phyloP scores from a whole-genome alignment of 768 basidiomycete species.

The Rhodosporidiobolus sp. region DNA sequence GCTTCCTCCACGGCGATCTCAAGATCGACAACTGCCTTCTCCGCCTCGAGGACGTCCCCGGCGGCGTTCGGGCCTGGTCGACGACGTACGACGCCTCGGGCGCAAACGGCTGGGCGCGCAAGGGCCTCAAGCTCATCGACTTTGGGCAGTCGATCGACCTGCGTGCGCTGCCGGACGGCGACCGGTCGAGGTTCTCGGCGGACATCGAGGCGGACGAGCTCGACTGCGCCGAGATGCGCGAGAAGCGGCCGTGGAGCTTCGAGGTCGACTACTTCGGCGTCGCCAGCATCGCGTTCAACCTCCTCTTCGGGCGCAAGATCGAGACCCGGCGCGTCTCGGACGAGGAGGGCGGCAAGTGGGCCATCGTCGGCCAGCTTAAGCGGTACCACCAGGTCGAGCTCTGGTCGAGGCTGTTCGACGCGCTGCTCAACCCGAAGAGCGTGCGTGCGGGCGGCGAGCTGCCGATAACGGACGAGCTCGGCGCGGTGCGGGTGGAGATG shows the following conservation, averaged over 20 bases:
- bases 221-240: slow-evolving; percentile 87
- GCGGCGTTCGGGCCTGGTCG: slow-evolving; percentile 64
- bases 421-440: slow-evolving; percentile 75
- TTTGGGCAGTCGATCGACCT: slow-evolving; percentile 95
- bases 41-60: slow-evolving; percentile 77
- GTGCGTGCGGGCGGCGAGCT: slow-evolving; percentile 60
- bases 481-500: slow-evolving; percentile 68
- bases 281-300: slow-evolving; percentile 86
- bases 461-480: slow-evolving; percentile 71
- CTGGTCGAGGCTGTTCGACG: slow-evolving; percentile 78
- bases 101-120: slow-evolving; percentile 75
- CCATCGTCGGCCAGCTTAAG: slow-evolving; percentile 45
- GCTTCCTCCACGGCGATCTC: slow-evolving; percentile 95
- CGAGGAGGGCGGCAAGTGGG: slow-evolving; percentile 33
- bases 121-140: slow-evolving; percentile 91
- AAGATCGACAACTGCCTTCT: slow-evolving; percentile 99
- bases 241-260: slow-evolving; percentile 81
- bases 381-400: slow-evolving; percentile 91
- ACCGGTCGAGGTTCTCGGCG: slow-evolving; percentile 64
- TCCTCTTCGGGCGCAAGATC: slow-evolving; percentile 96
- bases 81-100: slow-evolving; percentile 73
- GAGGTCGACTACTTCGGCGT: slow-evolving; percentile 97
- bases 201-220: slow-evolving; percentile 86
- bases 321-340: slow-evolving; percentile 57
- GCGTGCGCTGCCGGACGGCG: slow-evolving; percentile 69